Evolutionary conservation across 495 filamentous ascomycete genomes (phyloP).

Genomic region (Xylaria cubensis): DNA sequence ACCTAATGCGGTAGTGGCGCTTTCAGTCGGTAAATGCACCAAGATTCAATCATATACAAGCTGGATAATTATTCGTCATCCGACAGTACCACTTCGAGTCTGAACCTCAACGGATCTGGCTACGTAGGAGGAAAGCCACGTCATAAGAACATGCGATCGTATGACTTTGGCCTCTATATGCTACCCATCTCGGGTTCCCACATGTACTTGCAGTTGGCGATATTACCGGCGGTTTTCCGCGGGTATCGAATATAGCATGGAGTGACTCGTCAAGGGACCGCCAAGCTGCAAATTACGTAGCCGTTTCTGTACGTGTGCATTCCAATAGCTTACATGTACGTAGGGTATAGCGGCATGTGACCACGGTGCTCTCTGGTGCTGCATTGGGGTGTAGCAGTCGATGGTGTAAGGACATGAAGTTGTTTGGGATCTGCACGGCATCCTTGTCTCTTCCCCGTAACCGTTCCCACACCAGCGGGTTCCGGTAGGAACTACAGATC

Average conservation of each 20-base stretch:
- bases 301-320: background rate
- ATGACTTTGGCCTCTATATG: conserved; percentile 13
- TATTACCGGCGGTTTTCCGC: background rate
- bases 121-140: conserved; percentile 5
- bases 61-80: conserved; percentile 3
- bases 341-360: conserved; percentile 14
- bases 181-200: conserved; percentile 18
- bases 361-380: background rate
- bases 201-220: background rate
- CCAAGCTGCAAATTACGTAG: conserved; percentile 12
- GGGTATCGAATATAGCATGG: background rate
- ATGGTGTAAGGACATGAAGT: conserved; percentile 19
- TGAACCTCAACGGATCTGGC: background rate
- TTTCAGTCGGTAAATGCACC: background rate
- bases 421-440: conserved; percentile 16
- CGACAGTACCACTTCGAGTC: background rate
- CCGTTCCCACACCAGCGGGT: conserved; percentile 17
- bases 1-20: conserved; percentile 6
- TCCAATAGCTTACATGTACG: background rate
- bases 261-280: background rate
- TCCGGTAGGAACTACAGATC: conserved; percentile 22
- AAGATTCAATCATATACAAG: background rate
- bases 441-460: conserved; percentile 24
- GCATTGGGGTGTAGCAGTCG: background rate
- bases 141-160: conserved; percentile 17